phyloP scores from a whole-genome alignment of 2,329 filamentous ascomycete genomes.

The Ciborinia camelliae region DNA sequence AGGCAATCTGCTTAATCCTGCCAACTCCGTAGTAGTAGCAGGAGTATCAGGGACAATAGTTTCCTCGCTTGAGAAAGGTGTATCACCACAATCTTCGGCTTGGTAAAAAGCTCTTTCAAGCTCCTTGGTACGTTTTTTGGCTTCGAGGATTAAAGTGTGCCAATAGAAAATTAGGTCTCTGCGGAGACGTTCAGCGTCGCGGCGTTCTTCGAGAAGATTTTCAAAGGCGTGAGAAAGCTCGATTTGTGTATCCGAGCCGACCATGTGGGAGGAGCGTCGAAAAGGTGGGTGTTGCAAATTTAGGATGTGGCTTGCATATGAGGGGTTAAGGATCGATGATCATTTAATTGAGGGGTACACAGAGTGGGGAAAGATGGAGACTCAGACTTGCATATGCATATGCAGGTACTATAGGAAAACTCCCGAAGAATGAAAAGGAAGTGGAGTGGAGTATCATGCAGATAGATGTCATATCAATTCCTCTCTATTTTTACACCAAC shows the following conservation, averaged over 20 bases:
- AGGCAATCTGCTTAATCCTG: background rate
- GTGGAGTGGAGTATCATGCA: slow-evolving; percentile 1
- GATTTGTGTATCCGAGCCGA: background rate
- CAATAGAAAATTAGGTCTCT: slow-evolving; percentile 12
- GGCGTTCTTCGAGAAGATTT: slow-evolving; percentile 13
- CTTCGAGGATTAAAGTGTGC: slow-evolving; percentile 7
- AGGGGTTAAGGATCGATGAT: background rate
- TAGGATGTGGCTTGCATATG: background rate
- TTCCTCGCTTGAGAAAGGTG: slow-evolving; percentile 12
- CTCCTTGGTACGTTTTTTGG: background rate
- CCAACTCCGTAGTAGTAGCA: background rate
- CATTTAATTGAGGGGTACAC: background rate
- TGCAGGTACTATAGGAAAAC: slow-evolving; percentile 9
- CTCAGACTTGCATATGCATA: slow-evolving; percentile 15
- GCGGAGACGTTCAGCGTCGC: slow-evolving; percentile 1
- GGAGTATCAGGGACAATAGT: slow-evolving; percentile 8
- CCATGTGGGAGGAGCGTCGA: background rate
- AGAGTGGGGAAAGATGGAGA: slow-evolving; percentile 1
- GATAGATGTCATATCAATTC: background rate
- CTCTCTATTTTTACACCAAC: slow-evolving; percentile 11
- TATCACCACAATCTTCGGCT: slow-evolving; percentile 2
- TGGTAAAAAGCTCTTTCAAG: background rate
- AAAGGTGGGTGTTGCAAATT: background rate
- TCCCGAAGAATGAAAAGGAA: slow-evolving; percentile 2
- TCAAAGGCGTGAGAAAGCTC: slow-evolving; percentile 17